These are phyloP conservation scores for Eutypella sp. DNA, from an alignment of 2,329 filamentous ascomycete species.

Conservation along the genomic window DNA sequence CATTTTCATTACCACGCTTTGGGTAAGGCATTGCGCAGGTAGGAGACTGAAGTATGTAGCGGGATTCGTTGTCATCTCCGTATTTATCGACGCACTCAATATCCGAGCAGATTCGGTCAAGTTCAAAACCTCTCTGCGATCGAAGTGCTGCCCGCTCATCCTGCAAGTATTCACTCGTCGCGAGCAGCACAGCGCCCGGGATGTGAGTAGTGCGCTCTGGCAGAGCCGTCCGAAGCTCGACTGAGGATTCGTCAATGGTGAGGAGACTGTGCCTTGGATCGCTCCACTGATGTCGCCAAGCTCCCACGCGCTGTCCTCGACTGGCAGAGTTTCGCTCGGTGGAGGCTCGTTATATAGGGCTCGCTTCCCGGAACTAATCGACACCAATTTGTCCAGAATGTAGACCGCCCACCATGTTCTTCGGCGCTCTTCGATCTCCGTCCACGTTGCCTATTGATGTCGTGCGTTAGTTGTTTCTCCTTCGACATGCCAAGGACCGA, in stretches of 20 bases:
- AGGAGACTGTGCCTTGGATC: conserved; percentile 27
- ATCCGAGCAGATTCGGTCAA: conserved; percentile 12
- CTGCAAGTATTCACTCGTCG: conserved; percentile 6
- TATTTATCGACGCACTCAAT: conserved; percentile 5
- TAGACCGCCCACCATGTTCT: conserved; percentile 46
- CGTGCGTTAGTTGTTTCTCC: background rate
- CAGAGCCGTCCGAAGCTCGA: conserved; percentile 47
- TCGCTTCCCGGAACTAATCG: conserved; percentile 24
- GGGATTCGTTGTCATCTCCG: conserved; percentile 6
- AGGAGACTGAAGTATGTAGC: conserved; percentile 8
- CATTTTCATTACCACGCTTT: conserved; percentile 8
- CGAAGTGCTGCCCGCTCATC: conserved; percentile 8
- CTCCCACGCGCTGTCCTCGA: conserved; percentile 37
- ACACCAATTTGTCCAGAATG: conserved; percentile 36
- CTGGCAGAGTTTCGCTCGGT: conserved; percentile 25
- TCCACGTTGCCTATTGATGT: conserved; percentile 36
- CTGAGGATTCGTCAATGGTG: conserved; percentile 39
- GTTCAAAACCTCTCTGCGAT: conserved; percentile 10
- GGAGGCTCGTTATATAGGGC: conserved; percentile 33
- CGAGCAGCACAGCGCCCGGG: conserved; percentile 22
- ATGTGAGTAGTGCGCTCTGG: conserved; percentile 31
- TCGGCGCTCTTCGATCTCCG: conserved; percentile 40
- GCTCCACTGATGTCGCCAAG: conserved; percentile 28
- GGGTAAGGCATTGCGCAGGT: conserved; percentile 6
- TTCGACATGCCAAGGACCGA: background rate